Evolutionary conservation across 768 basidiomycete genomes (phyloP), one percentile per base, ranked within the genome.

Genomic region (Chalciporus sphaerocephalus): DNA sequence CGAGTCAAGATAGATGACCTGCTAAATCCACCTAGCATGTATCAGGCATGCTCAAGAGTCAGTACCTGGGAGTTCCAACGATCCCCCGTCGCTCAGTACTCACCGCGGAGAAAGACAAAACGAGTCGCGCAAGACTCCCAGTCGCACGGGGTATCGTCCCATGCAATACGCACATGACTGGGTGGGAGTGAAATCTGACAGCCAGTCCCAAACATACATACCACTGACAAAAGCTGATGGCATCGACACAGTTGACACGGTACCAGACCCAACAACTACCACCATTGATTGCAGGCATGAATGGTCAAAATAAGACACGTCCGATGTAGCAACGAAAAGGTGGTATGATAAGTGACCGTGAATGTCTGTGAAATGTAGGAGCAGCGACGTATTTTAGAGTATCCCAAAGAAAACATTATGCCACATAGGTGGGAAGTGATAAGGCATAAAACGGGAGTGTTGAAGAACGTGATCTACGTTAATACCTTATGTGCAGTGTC

Each of bases 401-500:
- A 44, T 45, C 42, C 16, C 44, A 27, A 33, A 51, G 42, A 54
- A 48, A 51, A 52, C 42, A 60, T 54, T 62, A 60, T 49, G 44
- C 56, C 57, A 61, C 49, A 20, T 38, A 28, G 5, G 54, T 42
- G 44, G 43, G 11, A 27, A 36, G 32, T 16, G 24, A 33, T 52
- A 47, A 40, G 50, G 50, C 44, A 40, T 50, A 34, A 41, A 39
- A 57, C 57, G 46, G 52, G 35, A 46, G 24, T 32, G n/a, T n/a
- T n/a, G 53, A 43, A 42, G 16, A 50, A 50, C 51, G 45, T 60
- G 51, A 47, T 56, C 57, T 60, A 61, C 53, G 56, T 48, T 50
- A 33, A 50, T 58, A 61, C 59, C 53, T n/a, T 60, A 60, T 57
- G 61, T 55, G 50, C 18, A 34, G 27, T 55, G 60, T 61, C 60